Percentiles rank a stretch among this genome's conserved stretches.
These are phyloP conservation scores for Neostapfia colusana DNA, from an alignment of 176 grass and related monocot species.

Conservation along the genomic window DNA sequence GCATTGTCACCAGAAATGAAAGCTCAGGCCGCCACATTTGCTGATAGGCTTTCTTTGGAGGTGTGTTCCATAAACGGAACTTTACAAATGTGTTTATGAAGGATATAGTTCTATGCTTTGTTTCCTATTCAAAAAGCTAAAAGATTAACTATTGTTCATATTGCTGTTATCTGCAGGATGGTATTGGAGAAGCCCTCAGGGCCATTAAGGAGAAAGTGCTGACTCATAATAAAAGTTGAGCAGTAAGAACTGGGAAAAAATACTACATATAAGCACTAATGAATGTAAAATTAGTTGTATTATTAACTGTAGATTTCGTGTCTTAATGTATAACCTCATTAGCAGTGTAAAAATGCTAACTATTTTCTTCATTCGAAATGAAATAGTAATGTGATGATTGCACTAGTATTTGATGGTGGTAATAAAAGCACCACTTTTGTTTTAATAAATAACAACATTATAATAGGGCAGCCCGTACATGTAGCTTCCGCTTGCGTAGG, in stretches of 20 bases:
- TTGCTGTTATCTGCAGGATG: slow-evolving; percentile 53
- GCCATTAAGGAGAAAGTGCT: slow-evolving; percentile 61
- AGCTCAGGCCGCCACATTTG: slow-evolving; percentile 59
- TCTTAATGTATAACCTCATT: background rate
- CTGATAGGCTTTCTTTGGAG: slow-evolving; percentile 67
- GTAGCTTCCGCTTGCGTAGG: too few species aligned
- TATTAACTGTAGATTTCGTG: background rate
- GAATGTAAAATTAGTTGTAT: slow-evolving; percentile 12
- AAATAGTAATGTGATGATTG: background rate
- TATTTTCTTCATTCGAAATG: background rate
- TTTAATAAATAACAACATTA: too few species aligned
- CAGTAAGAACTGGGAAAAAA: background rate
- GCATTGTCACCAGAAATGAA: slow-evolving; percentile 53
- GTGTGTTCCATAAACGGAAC: slow-evolving; percentile 30
- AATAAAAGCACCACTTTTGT: too few species aligned
- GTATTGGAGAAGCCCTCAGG: slow-evolving; percentile 61
- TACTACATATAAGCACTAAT: background rate
- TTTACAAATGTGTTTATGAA: background rate
- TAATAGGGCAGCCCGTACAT: too few species aligned
- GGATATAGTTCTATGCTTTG: background rate
- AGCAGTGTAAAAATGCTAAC: background rate
- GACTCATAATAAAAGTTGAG: slow-evolving; percentile 21
- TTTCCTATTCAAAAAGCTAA: background rate
- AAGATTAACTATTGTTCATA: background rate
- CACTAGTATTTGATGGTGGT: background rate